phyloP scores from a whole-genome alignment of 2,329 filamentous ascomycete genomes.

The Pseudopithomyces maydicus region DNA sequence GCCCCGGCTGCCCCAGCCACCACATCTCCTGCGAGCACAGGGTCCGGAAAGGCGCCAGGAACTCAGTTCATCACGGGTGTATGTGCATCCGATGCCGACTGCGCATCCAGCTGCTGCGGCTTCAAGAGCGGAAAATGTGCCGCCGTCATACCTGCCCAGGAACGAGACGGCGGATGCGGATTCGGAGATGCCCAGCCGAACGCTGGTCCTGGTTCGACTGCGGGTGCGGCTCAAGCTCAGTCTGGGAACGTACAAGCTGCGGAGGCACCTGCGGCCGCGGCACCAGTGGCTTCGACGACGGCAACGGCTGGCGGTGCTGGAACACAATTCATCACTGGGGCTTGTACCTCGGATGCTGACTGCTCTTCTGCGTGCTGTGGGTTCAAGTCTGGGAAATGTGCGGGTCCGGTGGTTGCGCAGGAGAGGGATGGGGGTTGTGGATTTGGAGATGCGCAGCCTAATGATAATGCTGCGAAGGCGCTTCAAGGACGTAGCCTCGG shows the following conservation, averaged over 20 bases:
- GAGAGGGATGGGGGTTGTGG: slow-evolving; percentile 45
- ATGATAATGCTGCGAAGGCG: slow-evolving; percentile 38
- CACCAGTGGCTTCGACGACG: neutral
- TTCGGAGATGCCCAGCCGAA: slow-evolving; percentile 34
- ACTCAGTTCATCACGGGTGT: slow-evolving; percentile 48
- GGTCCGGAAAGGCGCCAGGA: slow-evolving; percentile 15
- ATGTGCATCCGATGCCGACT: slow-evolving; percentile 46
- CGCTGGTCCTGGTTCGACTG: slow-evolving; percentile 6
- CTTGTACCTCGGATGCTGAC: slow-evolving; percentile 31
- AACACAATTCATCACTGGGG: slow-evolving; percentile 38
- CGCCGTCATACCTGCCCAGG: slow-evolving; percentile 32
- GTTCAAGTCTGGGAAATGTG: slow-evolving; percentile 36
- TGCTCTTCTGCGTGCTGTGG: slow-evolving; percentile 34
- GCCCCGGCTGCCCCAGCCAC: neutral
- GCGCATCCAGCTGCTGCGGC: slow-evolving; percentile 45
- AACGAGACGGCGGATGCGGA: slow-evolving; percentile 38
- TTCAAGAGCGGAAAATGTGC: slow-evolving; percentile 41
- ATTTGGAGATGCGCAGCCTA: slow-evolving; percentile 41
- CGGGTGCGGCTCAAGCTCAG: neutral
- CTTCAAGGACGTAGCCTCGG: slow-evolving; percentile 25
- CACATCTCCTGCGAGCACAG: slow-evolving; percentile 1
- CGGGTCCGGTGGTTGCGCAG: slow-evolving; percentile 38
- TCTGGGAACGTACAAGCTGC: neutral
- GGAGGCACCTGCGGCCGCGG: neutral
- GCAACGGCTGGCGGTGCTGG: slow-evolving; percentile 9